These are phyloP conservation scores for Deuterostichococcus epilithicus DNA, from an alignment of 139 green algal species.

Conservation along the genomic window DNA sequence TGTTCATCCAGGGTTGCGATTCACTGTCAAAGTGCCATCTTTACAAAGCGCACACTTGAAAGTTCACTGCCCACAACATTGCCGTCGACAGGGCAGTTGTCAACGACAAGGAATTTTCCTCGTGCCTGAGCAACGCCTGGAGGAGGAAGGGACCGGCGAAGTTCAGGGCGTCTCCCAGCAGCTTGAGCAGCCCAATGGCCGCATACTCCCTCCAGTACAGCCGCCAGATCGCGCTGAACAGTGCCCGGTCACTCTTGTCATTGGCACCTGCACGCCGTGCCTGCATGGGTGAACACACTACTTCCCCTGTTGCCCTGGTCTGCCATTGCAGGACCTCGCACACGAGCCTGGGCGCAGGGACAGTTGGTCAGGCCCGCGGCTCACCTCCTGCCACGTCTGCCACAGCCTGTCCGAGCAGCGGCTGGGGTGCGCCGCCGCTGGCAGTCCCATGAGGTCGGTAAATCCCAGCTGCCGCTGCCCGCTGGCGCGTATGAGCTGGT, in stretches of 20 bases:
- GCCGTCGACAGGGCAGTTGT: no score
- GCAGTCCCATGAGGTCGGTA: slow-evolving; percentile 46
- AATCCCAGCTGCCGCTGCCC: slow-evolving; percentile 37
- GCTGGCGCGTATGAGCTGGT: slow-evolving; percentile 4
- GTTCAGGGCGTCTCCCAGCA: slow-evolving; percentile 59
- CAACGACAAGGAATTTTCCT: slow-evolving; percentile 13
- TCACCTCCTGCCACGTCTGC: slow-evolving; percentile 43
- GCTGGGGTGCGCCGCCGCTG: slow-evolving; percentile 24
- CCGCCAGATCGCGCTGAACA: slow-evolving; percentile 40
- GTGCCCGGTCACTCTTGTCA: slow-evolving; percentile 4
- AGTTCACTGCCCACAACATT: no score
- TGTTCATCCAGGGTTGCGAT: no score
- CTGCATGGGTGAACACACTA: no score
- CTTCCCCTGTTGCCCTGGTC: no score
- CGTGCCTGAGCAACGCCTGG: slow-evolving; percentile 59
- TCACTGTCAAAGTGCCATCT: no score
- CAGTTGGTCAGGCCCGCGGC: background rate
- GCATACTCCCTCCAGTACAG: slow-evolving; percentile 45
- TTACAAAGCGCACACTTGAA: no score
- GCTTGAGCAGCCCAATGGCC: slow-evolving; percentile 50
- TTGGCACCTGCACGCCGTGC: slow-evolving; percentile 8
- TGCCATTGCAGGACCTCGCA: no score
- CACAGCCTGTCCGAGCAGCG: slow-evolving; percentile 40
- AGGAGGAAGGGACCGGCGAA: slow-evolving; percentile 67
- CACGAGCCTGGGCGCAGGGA: background rate